Evolutionary conservation across 2,329 filamentous ascomycete species (phyloP).

Genomic region (Phialophora macrospora): DNA sequence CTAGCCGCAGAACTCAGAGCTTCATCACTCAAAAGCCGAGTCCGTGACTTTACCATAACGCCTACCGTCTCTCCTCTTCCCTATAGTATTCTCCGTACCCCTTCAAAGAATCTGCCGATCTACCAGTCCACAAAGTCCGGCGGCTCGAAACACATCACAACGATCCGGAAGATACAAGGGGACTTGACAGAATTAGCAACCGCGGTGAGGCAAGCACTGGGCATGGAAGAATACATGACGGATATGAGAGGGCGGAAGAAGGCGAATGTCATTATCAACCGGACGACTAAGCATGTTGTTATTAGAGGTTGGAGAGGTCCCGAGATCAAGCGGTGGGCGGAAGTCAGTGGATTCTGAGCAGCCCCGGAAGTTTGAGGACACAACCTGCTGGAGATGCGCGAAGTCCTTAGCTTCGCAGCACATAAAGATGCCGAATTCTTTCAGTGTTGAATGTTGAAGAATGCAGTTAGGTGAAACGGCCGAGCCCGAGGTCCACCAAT

Average conservation of each 20-base stretch:
- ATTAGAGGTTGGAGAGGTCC: slow-evolving; percentile 64
- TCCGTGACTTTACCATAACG: slow-evolving; percentile 43
- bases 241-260: slow-evolving; percentile 41
- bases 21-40: slow-evolving; percentile 44
- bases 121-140: slow-evolving; percentile 76
- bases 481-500: no score
- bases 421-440: neutral
- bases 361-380: neutral
- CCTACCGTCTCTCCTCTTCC: slow-evolving; percentile 52
- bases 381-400: no score
- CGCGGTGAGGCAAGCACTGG: slow-evolving; percentile 66
- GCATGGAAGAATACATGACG: slow-evolving; percentile 56
- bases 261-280: slow-evolving; percentile 57
- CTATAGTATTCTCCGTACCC: slow-evolving; percentile 75
- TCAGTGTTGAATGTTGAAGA: neutral
- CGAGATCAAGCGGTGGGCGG: slow-evolving; percentile 40
- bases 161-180: slow-evolving; percentile 79
- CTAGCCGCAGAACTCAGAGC: slow-evolving; percentile 43
- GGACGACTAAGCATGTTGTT: slow-evolving; percentile 72
- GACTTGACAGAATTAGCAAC: slow-evolving; percentile 66
- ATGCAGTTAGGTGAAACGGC: neutral
- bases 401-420: neutral
- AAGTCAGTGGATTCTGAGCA: slow-evolving; percentile 41
- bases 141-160: slow-evolving; percentile 74
- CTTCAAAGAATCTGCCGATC: slow-evolving; percentile 72